phyloP scores from a whole-genome alignment of 805 yeast genomes.

The Starmerella davenportii region DNA sequence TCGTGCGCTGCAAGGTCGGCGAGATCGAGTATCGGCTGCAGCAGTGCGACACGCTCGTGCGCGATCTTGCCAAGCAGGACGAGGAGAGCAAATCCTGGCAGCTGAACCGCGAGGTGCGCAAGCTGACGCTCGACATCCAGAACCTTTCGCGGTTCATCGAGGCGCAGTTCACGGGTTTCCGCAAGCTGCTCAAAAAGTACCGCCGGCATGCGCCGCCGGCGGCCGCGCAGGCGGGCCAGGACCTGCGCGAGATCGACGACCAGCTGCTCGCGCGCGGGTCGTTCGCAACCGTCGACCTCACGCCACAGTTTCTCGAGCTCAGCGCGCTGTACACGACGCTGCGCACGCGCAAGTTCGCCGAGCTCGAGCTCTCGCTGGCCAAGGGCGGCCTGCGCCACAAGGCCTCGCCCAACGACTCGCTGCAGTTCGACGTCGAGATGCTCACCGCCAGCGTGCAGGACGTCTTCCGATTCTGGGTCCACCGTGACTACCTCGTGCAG shows the following conservation, averaged over 20 bases:
- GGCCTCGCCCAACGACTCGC: conserved; percentile 2
- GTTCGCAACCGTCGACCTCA: conserved; percentile 42
- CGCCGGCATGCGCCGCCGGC: conserved; percentile 28
- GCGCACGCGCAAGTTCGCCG: conserved; percentile 19
- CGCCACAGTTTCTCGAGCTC: conserved; percentile 42
- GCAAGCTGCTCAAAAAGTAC: conserved; percentile 58
- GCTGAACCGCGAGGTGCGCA: conserved; percentile 26
- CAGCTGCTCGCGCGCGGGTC: conserved; percentile 32
- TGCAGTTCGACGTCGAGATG: conserved; percentile 23
- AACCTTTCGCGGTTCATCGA: conserved; percentile 51
- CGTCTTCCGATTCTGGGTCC: conserved; percentile 34
- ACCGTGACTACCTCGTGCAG: conserved; percentile 40
- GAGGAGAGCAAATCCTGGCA: conserved; percentile 11
- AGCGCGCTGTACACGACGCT: conserved; percentile 37
- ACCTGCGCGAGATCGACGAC: conserved; percentile 15
- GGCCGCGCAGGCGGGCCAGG: conserved; percentile 15
- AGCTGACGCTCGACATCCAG: conserved; percentile 36
- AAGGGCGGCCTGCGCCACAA: background rate
- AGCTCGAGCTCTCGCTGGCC: background rate
- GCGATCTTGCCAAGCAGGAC: background rate
- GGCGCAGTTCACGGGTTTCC: conserved; percentile 53
- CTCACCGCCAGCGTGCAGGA: conserved; percentile 23
- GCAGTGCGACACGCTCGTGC: conserved; percentile 25
- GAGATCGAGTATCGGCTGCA: conserved; percentile 41
- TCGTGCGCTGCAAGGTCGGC: conserved; percentile 48